phyloP scores from a whole-genome alignment of 176 grass and related monocot species.

The Avena atlantica region DNA sequence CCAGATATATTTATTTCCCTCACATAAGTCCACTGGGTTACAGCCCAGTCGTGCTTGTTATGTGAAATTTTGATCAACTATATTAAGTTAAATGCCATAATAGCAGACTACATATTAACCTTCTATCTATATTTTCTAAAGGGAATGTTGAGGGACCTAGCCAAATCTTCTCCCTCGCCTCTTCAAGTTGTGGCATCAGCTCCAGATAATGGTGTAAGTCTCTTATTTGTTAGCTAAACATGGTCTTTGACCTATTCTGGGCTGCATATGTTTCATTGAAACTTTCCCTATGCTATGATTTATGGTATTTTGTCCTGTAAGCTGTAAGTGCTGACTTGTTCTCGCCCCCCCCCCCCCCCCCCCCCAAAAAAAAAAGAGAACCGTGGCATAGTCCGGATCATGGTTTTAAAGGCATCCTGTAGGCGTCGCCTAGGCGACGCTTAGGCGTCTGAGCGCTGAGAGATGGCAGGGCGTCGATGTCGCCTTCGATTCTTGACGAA shows the following conservation, averaged over 20 bases:
- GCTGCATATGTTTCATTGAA: not conserved
- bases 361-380: not conserved
- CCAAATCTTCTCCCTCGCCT: constrained; percentile 59
- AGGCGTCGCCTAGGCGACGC: no score
- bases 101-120: not conserved
- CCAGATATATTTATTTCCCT: not conserved
- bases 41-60: not conserved
- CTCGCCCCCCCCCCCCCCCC: no score
- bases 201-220: constrained; percentile 76
- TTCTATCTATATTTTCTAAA: constrained; percentile 45
- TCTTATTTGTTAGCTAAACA: constrained; percentile 17
- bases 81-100: not conserved
- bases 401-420: no score
- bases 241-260: constrained; percentile 16
- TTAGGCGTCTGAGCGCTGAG: no score
- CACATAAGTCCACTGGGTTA: not conserved
- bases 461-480: no score
- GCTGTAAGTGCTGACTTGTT: not conserved
- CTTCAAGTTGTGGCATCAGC: constrained; percentile 53
- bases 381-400: no score
- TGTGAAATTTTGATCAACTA: not conserved
- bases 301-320: not conserved
- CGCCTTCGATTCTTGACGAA: no score
- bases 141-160: constrained; percentile 87
- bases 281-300: not conserved